Conservation (phyloP, 1,139 yeast species). For the Kodamaea arcana region DNA sequence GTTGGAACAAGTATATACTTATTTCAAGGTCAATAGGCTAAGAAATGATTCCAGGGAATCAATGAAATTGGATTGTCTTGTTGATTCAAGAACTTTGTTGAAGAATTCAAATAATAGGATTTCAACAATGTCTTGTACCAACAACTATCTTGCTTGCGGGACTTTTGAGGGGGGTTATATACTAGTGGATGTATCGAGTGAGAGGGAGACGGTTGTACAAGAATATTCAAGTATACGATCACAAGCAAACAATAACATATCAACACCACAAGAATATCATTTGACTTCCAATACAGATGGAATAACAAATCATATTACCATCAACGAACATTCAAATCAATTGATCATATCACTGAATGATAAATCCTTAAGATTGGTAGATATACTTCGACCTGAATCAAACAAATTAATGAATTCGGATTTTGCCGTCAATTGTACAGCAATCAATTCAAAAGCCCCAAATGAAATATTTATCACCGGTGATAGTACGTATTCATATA, state of each 20-base stretch:
- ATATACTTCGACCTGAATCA: constrained; percentile 14
- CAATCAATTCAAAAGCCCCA: constrained; percentile 32
- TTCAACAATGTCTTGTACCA: constrained; percentile 46
- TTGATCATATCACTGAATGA: constrained; percentile 49
- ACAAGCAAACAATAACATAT: neutral
- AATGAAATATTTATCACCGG: constrained; percentile 48
- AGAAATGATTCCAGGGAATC: constrained; percentile 6
- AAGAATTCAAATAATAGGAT: constrained; percentile 37
- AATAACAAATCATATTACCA: constrained; percentile 50
- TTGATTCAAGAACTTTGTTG: constrained; percentile 36
- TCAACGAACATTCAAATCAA: constrained; percentile 24
- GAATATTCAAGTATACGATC: neutral
- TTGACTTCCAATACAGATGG: constrained; percentile 47
- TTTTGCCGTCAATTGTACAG: constrained; percentile 52
- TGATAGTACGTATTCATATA: constrained; percentile 40
- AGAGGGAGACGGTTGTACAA: neutral
- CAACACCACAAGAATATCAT: constrained; percentile 22
- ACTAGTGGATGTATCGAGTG: constrained; percentile 20
- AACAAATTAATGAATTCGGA: constrained; percentile 20
- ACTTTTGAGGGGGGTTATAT: constrained; percentile 54
- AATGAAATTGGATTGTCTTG: constrained; percentile 29
- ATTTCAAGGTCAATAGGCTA: constrained; percentile 35
- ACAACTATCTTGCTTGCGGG: constrained; percentile 46
- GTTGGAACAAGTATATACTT: constrained; percentile 24
- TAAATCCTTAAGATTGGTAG: constrained; percentile 37